phyloP scores from a whole-genome alignment of 2,329 filamentous ascomycete genomes.

The Mollisiaceae sp. region DNA sequence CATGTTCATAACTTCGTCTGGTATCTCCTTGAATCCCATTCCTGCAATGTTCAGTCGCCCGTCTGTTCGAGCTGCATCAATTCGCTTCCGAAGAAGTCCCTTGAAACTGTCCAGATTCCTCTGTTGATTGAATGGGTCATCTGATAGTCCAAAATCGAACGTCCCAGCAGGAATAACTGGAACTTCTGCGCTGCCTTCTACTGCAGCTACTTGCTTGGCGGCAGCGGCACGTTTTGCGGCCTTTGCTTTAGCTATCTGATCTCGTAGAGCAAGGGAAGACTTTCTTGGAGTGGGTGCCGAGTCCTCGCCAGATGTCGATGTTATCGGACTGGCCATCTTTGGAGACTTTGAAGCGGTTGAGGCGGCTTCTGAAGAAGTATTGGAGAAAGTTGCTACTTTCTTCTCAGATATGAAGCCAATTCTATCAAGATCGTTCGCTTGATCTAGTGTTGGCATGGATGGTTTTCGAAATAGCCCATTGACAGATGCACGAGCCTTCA shows the following conservation, averaged over 20 bases:
- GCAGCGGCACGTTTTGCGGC: slow-evolving; percentile 70
- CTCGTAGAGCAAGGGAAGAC: slow-evolving; percentile 80
- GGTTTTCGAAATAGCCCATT: slow-evolving; percentile 62
- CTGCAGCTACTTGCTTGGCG: slow-evolving; percentile 43
- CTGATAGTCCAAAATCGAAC: slow-evolving; percentile 64
- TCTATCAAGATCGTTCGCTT: slow-evolving; percentile 33
- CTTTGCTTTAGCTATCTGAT: slow-evolving; percentile 92
- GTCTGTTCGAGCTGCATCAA: slow-evolving; percentile 74
- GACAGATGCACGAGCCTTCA: slow-evolving; percentile 58
- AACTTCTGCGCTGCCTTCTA: slow-evolving; percentile 32
- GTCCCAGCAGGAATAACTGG: slow-evolving; percentile 54
- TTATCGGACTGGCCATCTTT: slow-evolving; percentile 28
- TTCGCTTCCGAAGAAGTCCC: slow-evolving; percentile 74
- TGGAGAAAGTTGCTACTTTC: slow-evolving; percentile 37
- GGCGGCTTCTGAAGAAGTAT: slow-evolving; percentile 36
- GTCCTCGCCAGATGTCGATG: slow-evolving; percentile 39
- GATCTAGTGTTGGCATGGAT: slow-evolving; percentile 51
- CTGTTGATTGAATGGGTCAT: slow-evolving; percentile 74
- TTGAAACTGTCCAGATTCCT: slow-evolving; percentile 61
- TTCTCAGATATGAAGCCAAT: slow-evolving; percentile 36
- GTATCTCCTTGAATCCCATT: slow-evolving; percentile 79
- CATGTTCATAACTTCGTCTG: slow-evolving; percentile 85
- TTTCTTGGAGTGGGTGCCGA: slow-evolving; percentile 56
- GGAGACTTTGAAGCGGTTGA: slow-evolving; percentile 33
- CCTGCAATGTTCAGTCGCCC: slow-evolving; percentile 89